Evolutionary conservation across 2,329 filamentous ascomycete species (phyloP).

Genomic region (Colletotrichum cordylinicola): DNA sequence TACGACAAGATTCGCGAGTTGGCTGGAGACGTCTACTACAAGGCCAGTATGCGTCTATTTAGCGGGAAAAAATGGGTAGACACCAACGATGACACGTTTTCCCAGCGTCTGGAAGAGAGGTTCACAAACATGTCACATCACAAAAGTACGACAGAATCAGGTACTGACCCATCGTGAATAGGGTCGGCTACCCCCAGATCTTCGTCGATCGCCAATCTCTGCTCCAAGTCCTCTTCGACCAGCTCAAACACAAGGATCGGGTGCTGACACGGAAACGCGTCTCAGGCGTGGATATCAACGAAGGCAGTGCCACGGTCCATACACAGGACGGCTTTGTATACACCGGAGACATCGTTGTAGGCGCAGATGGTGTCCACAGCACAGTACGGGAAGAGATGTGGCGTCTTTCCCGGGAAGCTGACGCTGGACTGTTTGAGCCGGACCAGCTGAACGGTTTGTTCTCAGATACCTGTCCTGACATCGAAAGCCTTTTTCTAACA

Average conservation of each 20-base stretch:
- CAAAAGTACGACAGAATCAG: too few relatives aligned
- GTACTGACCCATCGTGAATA: neutral
- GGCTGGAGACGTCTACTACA: slow-evolving; percentile 9
- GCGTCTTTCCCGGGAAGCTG: slow-evolving; percentile 5
- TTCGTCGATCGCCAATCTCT: slow-evolving; percentile 41
- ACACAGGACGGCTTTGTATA: slow-evolving; percentile 33
- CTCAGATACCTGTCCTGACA: neutral
- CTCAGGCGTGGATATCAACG: neutral
- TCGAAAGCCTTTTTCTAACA: neutral
- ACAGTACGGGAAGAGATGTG: slow-evolving; percentile 34
- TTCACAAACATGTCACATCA: too few relatives aligned
- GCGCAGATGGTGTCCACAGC: slow-evolving; percentile 46
- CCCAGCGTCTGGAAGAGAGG: neutral
- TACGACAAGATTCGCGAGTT: slow-evolving; percentile 30
- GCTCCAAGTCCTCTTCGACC: slow-evolving; percentile 36
- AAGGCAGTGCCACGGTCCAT: slow-evolving; percentile 28
- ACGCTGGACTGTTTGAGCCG: neutral
- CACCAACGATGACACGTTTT: neutral
- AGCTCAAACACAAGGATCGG: slow-evolving; percentile 31
- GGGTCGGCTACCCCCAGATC: slow-evolving; percentile 30
- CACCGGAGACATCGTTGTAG: slow-evolving; percentile 39
- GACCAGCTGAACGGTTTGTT: slow-evolving; percentile 7
- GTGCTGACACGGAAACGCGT: slow-evolving; percentile 21
- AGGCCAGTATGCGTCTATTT: neutral
- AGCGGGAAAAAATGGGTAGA: slow-evolving; percentile 19